Percentiles rank a stretch among this genome's conserved stretches.
phyloP scores from a whole-genome alignment of 257 asterid species.

The Plantago elongata region DNA sequence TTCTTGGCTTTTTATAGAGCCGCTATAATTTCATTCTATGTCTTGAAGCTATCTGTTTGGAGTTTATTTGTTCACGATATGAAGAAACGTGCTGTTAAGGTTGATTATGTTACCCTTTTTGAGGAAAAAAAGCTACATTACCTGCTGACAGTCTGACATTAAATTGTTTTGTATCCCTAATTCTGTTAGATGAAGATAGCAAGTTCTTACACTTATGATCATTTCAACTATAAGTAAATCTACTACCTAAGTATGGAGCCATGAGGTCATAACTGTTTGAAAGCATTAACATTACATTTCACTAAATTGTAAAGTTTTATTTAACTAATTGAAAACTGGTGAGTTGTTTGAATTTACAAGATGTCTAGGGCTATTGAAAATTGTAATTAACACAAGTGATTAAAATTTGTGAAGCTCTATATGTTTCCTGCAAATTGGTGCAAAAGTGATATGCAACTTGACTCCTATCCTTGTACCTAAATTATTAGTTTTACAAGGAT shows the following conservation, averaged over 20 bases:
- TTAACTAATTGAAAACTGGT: too few relatives aligned
- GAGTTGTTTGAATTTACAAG: too few relatives aligned
- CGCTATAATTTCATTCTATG: conserved; percentile 73
- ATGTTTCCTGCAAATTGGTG: not conserved
- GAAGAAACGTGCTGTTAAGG: conserved; percentile 74
- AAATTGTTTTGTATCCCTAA: not conserved
- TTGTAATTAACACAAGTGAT: too few relatives aligned
- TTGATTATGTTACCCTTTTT: conserved; percentile 24
- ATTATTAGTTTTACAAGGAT: not conserved
- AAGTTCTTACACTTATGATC: not conserved
- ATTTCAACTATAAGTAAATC: not conserved
- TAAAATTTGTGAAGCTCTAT: not conserved
- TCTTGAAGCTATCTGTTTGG: conserved; percentile 76
- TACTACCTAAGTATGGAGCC: not conserved
- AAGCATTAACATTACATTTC: conserved; percentile 1
- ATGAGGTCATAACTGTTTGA: not conserved
- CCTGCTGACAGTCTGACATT: too few relatives aligned
- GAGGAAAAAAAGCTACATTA: not conserved
- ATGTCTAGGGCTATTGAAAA: too few relatives aligned
- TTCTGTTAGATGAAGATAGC: not conserved
- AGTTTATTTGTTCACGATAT: conserved; percentile 69
- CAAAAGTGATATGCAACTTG: not conserved
- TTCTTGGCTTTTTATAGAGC: conserved; percentile 90
- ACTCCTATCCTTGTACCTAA: not conserved
- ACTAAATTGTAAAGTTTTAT: too few relatives aligned